These are phyloP conservation scores for Pseudogymnoascus pannorum DNA, from an alignment of 2,329 filamentous ascomycete genomes.

Conservation along the genomic window DNA sequence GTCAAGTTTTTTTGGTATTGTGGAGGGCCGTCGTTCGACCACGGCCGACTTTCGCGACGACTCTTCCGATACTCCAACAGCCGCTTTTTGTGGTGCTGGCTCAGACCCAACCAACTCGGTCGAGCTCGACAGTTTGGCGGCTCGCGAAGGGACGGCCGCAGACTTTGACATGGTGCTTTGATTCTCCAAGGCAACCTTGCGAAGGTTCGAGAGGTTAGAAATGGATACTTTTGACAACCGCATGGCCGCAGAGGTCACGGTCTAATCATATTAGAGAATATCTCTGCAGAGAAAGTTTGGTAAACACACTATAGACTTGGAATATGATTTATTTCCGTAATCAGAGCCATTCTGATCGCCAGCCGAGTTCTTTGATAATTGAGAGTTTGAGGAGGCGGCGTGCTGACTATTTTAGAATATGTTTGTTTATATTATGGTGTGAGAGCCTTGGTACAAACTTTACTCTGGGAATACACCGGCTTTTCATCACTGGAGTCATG, in stretches of 20 bases:
- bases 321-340: neutral
- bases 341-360: neutral
- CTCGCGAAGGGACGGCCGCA: constrained; percentile 59
- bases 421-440: neutral
- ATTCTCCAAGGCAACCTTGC: neutral
- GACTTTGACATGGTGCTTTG: constrained; percentile 44
- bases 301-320: neutral
- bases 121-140: constrained; percentile 38
- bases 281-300: neutral
- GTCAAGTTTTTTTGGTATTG: constrained; percentile 50
- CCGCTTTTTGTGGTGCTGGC: constrained; percentile 46
- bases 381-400: neutral
- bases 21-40: constrained; percentile 43
- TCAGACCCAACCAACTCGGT: constrained; percentile 35
- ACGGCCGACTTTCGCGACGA: constrained; percentile 43
- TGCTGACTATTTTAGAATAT: neutral
- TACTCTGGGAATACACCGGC: too few species aligned
- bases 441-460: neutral
- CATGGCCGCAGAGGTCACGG: neutral
- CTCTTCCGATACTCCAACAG: constrained; percentile 34
- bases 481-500: too few species aligned
- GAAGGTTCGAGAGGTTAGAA: neutral
- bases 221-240: neutral
- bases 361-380: neutral
- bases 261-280: neutral